These are phyloP conservation scores for Citrullus mucosospermus DNA, from an alignment of 306 rosid genomes.

Conservation along the genomic window DNA sequence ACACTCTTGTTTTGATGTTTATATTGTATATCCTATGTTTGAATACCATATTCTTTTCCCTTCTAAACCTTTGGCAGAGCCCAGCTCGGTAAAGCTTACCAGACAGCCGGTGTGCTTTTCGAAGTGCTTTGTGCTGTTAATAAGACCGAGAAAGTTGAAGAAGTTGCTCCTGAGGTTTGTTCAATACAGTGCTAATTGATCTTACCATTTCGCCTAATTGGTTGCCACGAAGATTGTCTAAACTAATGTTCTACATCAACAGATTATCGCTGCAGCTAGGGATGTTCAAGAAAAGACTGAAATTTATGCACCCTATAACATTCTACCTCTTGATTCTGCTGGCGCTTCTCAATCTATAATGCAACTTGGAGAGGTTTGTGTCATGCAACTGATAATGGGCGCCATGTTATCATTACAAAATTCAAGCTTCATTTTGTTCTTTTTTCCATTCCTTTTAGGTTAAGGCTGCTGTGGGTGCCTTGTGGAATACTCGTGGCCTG, in stretches of 20 bases:
- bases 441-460: slow-evolving; percentile 33
- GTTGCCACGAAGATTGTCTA: background rate
- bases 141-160: slow-evolving; percentile 92
- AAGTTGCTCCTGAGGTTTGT: slow-evolving; percentile 96
- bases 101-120: slow-evolving; percentile 84
- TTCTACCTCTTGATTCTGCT: slow-evolving; percentile 91
- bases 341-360: slow-evolving; percentile 92
- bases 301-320: slow-evolving; percentile 80
- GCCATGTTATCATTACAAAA: background rate
- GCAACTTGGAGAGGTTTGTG: slow-evolving; percentile 86
- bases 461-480: slow-evolving; percentile 79
- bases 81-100: slow-evolving; percentile 90
- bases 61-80: slow-evolving; percentile 44
- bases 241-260: slow-evolving; percentile 12
- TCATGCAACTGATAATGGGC: background rate
- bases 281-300: slow-evolving; percentile 97
- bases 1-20: background rate
- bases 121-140: slow-evolving; percentile 97
- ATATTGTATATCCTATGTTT: background rate
- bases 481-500: slow-evolving; percentile 74
- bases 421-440: slow-evolving; percentile 12
- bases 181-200: slow-evolving; percentile 1
- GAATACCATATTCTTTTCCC: background rate
- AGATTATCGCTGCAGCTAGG: slow-evolving; percentile 96
- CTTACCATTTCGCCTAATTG: background rate